These are phyloP conservation scores for Panellus pusillus DNA, from an alignment of 768 basidiomycete species.

Conservation along the genomic window DNA sequence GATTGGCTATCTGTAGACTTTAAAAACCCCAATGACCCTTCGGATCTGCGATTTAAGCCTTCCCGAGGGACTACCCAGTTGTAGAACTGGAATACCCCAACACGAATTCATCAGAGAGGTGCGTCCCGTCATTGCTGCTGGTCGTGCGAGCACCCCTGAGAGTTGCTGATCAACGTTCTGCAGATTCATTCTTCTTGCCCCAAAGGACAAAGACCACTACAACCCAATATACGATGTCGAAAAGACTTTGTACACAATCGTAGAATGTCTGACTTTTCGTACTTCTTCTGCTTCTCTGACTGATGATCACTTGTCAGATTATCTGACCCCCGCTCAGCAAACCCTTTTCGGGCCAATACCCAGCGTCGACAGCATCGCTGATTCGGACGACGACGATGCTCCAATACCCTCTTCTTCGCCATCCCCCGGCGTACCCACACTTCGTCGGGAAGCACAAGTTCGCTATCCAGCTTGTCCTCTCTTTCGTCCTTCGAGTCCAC, in stretches of 20 bases:
- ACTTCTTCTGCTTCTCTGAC: slow-evolving; percentile 4
- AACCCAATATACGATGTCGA: slow-evolving; percentile 83
- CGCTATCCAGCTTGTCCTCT: slow-evolving; percentile 27
- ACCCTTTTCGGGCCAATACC: slow-evolving; percentile 68
- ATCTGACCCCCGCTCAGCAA: slow-evolving; percentile 67
- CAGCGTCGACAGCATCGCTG: slow-evolving; percentile 39
- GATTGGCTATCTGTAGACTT: slow-evolving; percentile 52
- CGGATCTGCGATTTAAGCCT: slow-evolving; percentile 64
- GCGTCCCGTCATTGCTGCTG: slow-evolving; percentile 23
- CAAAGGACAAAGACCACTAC: slow-evolving; percentile 85
- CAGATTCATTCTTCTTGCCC: slow-evolving; percentile 76
- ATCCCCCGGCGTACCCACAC: slow-evolving; percentile 39
- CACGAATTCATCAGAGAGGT: slow-evolving; percentile 68
- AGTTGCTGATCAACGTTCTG: not conserved
- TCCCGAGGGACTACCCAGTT: slow-evolving; percentile 61
- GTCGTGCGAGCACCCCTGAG: not conserved
- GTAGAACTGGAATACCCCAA: slow-evolving; percentile 82
- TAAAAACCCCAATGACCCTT: slow-evolving; percentile 60
- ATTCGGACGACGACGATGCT: slow-evolving; percentile 32
- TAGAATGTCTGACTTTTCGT: slow-evolving; percentile 54
- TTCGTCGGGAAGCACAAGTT: slow-evolving; percentile 26
- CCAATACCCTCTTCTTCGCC: slow-evolving; percentile 36
- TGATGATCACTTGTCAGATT: slow-evolving; percentile 41
- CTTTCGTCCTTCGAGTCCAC: slow-evolving; percentile 34
- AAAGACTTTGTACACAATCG: slow-evolving; percentile 66